Conservation (phyloP, 2,329 filamentous ascomycete species). For the Microascus cirrosus region DNA sequence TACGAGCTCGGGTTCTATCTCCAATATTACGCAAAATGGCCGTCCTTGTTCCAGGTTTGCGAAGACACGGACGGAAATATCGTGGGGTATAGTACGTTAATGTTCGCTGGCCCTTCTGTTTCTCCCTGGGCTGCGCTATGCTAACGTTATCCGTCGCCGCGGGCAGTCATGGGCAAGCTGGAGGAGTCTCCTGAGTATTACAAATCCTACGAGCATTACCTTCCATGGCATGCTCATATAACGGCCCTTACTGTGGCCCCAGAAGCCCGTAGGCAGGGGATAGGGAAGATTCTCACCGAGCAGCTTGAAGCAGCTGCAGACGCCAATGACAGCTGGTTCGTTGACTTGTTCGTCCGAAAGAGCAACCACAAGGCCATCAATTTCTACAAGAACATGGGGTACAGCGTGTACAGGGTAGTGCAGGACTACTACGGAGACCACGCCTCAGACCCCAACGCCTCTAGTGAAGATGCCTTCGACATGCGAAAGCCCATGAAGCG, state of each 20-base stretch:
- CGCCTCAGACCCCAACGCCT: slow-evolving; percentile 47
- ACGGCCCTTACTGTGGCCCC: slow-evolving; percentile 91
- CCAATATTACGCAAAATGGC: slow-evolving; percentile 93
- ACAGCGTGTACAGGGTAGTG: slow-evolving; percentile 81
- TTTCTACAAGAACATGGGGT: slow-evolving; percentile 86
- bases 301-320: slow-evolving; percentile 76
- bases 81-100: slow-evolving; percentile 74
- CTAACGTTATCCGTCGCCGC: slow-evolving; percentile 12
- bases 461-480: slow-evolving; percentile 82
- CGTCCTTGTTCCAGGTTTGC: slow-evolving; percentile 83
- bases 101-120: not conserved
- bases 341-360: slow-evolving; percentile 85
- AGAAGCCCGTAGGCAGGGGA: slow-evolving; percentile 70
- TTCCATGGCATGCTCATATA: slow-evolving; percentile 99
- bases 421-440: slow-evolving; percentile 91
- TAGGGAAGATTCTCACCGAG: slow-evolving; percentile 73
- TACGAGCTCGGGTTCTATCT: slow-evolving; percentile 95
- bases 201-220: slow-evolving; percentile 72
- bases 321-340: slow-evolving; percentile 80
- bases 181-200: slow-evolving; percentile 73
- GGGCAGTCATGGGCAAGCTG: slow-evolving; percentile 86
- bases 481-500: slow-evolving; percentile 88
- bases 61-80: slow-evolving; percentile 81
- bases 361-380: slow-evolving; percentile 80
- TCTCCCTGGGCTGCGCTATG: not conserved